Base-by-base conservation (phyloP, 208 protist genomes). In the Acanthamoeba triangularis region DNA sequence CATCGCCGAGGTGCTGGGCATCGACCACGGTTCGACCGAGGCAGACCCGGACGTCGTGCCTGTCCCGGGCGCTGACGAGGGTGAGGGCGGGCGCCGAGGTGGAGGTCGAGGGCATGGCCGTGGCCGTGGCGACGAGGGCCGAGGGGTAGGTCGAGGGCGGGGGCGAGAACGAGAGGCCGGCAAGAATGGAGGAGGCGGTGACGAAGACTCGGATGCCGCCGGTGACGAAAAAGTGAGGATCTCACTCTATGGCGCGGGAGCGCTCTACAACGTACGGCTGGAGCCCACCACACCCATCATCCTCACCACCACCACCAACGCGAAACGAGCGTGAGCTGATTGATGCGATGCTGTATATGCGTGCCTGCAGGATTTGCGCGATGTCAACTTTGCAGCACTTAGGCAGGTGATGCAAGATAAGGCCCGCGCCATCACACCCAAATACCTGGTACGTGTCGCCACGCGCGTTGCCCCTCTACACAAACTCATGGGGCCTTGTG, bases 1-100 rank as follows among this genome's bases (percentile, higher is more conserved):
- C 41, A 41, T 82, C 37, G 74, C 74, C 74, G 74, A 82, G 41
- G 74, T 82, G 74, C 33, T 82, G 74, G 74, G 41, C 6, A 25
- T 82, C 74, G 74, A 82, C 41, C 25, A 54, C 18, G 74, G 74
- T 14, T 41, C 35, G 23, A 35, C 74, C 41, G 37, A 49, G 20
- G 74, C n/a, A 0, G 74, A 82, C 41, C 18, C 16, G n/a, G 74
- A 52, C 74, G 74, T 82, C 0, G 23, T 49, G 33, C 37, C 74
- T 1, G 69, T 10, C 35, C 8, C 13, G 6, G 74, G 37, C 37
- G 41, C 7, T 5, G 37, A 41, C 23, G 74, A 16, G 1, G 37
- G 4, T 35, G 49, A 82, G 74, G 49, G 37, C 33, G 74, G 72
- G 3, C 28, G 23, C n/a, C 3, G 28, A 37, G 30, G 63, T 1